A percentile compares a stretch with the other conserved stretches of the same genome.
Evolutionary conservation across 2,329 filamentous ascomycete species (phyloP).

Genomic region (Sarocladium oryzae): DNA sequence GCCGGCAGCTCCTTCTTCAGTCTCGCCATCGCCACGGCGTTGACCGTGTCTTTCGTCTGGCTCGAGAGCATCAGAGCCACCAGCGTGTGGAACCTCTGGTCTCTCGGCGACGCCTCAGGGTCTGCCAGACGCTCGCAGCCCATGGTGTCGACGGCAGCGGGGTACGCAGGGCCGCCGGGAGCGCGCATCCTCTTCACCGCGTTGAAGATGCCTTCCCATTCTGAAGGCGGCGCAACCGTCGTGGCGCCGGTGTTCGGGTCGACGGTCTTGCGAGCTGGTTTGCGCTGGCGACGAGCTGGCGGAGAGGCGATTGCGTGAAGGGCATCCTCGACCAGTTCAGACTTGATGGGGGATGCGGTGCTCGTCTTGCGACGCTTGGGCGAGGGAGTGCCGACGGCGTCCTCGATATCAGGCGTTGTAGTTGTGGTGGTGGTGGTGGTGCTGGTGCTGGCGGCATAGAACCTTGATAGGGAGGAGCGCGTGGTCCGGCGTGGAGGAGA

Average conservation of each 20-base stretch:
- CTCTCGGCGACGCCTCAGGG: not conserved
- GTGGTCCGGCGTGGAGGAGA: constrained; percentile 39
- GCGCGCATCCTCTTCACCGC: constrained; percentile 70
- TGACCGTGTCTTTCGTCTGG: constrained; percentile 91
- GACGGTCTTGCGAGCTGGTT: constrained; percentile 39
- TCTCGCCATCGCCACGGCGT: constrained; percentile 72
- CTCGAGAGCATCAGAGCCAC: constrained; percentile 84
- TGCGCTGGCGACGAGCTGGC: constrained; percentile 30
- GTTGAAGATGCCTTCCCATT: constrained; percentile 80
- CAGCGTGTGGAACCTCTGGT: constrained; percentile 56
- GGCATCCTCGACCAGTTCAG: constrained; percentile 28
- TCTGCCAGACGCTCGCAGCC: constrained; percentile 5
- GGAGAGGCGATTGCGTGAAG: constrained; percentile 17
- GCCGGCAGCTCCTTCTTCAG: constrained; percentile 68
- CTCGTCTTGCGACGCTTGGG: constrained; percentile 15
- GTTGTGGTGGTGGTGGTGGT: constrained; percentile 19
- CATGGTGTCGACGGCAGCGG: constrained; percentile 26
- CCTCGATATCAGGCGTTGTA: constrained; percentile 48
- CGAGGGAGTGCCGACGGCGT: constrained; percentile 31
- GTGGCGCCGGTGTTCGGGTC: constrained; percentile 33
- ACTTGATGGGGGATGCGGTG: constrained; percentile 24
- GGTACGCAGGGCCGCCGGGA: constrained; percentile 45
- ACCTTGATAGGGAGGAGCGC: constrained; percentile 41
- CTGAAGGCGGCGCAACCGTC: constrained; percentile 54
- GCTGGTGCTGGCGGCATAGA: constrained; percentile 25